A percentile compares a stretch with the other conserved stretches of the same genome.
phyloP scores from a whole-genome alignment of 768 basidiomycete genomes.

The Leccinum rimulosum region DNA sequence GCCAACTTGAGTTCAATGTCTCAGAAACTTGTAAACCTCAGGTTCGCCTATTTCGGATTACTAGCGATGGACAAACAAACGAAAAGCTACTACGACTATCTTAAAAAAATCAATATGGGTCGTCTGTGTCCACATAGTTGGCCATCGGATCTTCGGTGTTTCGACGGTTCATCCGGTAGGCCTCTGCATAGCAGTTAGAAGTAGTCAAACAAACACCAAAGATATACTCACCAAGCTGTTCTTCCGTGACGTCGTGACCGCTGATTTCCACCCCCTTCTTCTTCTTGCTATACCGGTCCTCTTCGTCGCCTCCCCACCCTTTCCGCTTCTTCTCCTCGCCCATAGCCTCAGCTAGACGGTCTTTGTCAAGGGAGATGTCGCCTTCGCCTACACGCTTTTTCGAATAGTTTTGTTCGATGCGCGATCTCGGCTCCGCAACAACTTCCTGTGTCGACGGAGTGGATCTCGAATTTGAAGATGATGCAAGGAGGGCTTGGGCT shows the following conservation, averaged over 20 bases:
- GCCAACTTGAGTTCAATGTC: slow-evolving; percentile 12
- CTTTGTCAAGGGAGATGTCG: slow-evolving; percentile 71
- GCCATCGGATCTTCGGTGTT: slow-evolving; percentile 89
- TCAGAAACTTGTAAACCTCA: slow-evolving; percentile 16
- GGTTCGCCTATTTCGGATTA: slow-evolving; percentile 20
- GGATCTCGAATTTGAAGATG: slow-evolving; percentile 30
- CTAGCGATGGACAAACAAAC: not conserved
- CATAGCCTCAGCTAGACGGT: slow-evolving; percentile 64
- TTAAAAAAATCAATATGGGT: slow-evolving; percentile 11
- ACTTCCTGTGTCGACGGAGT: slow-evolving; percentile 31
- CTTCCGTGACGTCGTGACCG: slow-evolving; percentile 84
- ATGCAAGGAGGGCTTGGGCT: slow-evolving; percentile 62
- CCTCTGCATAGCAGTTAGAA: slow-evolving; percentile 54
- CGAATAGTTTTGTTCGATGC: slow-evolving; percentile 68
- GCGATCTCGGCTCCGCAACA: slow-evolving; percentile 31
- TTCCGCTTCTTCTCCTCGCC: slow-evolving; percentile 83
- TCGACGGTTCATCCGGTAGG: slow-evolving; percentile 77
- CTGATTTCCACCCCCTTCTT: slow-evolving; percentile 49
- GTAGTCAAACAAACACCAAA: not conserved
- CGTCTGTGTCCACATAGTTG: slow-evolving; percentile 72
- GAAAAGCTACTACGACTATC: not conserved
- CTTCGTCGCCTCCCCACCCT: slow-evolving; percentile 49
- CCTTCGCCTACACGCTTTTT: slow-evolving; percentile 83
- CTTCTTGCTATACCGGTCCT: slow-evolving; percentile 58
- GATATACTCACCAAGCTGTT: slow-evolving; percentile 65